A percentile compares a stretch with the other conserved stretches of the same genome.
These are phyloP conservation scores for Colletotrichum chrysophilum DNA, from an alignment of 2,329 filamentous ascomycete species.

Conservation along the genomic window DNA sequence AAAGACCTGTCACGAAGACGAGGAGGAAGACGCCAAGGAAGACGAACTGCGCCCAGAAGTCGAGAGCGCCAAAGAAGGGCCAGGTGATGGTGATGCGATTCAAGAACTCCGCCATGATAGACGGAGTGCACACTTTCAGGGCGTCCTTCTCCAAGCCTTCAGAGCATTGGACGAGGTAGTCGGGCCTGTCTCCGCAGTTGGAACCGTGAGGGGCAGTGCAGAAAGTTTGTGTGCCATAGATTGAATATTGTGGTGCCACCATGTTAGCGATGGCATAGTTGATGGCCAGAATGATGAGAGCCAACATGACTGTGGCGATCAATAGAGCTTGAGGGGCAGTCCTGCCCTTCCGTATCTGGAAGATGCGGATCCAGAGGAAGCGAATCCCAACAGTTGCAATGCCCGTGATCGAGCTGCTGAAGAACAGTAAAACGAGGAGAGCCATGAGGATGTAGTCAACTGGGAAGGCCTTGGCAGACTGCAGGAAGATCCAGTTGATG, in stretches of 20 bases:
- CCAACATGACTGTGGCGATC: slow-evolving; percentile 88
- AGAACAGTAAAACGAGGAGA: slow-evolving; percentile 83
- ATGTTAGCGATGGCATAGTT: slow-evolving; percentile 94
- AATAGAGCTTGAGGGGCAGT: slow-evolving; percentile 92
- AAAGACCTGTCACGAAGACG: slow-evolving; percentile 78
- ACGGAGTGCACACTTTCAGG: slow-evolving; percentile 85
- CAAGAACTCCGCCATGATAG: slow-evolving; percentile 88
- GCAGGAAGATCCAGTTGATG: slow-evolving; percentile 86
- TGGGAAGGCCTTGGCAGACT: slow-evolving; percentile 83
- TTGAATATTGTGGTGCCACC: slow-evolving; percentile 94
- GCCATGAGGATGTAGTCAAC: slow-evolving; percentile 92
- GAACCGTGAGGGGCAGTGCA: slow-evolving; percentile 75
- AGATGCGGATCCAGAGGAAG: slow-evolving; percentile 94
- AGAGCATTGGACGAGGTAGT: slow-evolving; percentile 81
- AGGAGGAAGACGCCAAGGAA: slow-evolving; percentile 86
- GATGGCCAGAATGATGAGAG: slow-evolving; percentile 85
- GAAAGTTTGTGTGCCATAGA: slow-evolving; percentile 92
- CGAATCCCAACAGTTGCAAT: slow-evolving; percentile 89
- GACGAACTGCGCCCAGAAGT: slow-evolving; percentile 95
- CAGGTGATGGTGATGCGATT: slow-evolving; percentile 94
- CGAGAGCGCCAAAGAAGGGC: slow-evolving; percentile 90
- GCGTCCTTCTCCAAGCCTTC: slow-evolving; percentile 77
- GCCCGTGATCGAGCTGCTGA: slow-evolving; percentile 85
- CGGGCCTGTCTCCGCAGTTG: slow-evolving; percentile 74
- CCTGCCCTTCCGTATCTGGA: slow-evolving; percentile 86